phyloP scores from a whole-genome alignment of 352 stramenopile genomes.

The Phytophthora rubi region DNA sequence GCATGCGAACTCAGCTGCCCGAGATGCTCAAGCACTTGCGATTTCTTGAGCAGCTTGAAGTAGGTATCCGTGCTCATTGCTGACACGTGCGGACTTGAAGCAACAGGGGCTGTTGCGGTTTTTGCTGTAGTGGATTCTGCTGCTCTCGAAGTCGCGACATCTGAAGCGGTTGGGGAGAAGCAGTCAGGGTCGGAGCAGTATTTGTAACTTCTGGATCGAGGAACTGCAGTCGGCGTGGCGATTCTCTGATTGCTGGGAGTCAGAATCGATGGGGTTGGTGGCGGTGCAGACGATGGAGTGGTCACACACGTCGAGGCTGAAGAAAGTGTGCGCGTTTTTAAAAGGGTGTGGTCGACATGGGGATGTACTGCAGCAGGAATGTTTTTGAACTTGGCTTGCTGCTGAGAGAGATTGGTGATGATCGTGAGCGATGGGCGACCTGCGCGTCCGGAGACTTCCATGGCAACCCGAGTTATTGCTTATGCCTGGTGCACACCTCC shows the following conservation, averaged over 20 bases:
- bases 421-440: constrained; percentile 28
- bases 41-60: constrained; percentile 75
- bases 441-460: constrained; percentile 21
- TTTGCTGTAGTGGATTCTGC: constrained; percentile 2
- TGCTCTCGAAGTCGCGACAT: constrained; percentile 7
- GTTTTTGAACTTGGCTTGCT: constrained; percentile 16
- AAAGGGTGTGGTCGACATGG: background rate
- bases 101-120: constrained; percentile 9
- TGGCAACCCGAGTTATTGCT: constrained; percentile 5
- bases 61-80: constrained; percentile 65
- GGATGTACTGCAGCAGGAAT: constrained; percentile 8
- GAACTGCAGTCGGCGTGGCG: constrained; percentile 4
- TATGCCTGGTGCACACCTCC: too few relatives aligned
- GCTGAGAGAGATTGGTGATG: constrained; percentile 25
- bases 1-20: constrained; percentile 49
- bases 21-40: constrained; percentile 64
- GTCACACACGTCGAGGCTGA: constrained; percentile 18
- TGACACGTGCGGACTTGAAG: constrained; percentile 11
- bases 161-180: constrained; percentile 20
- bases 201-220: constrained; percentile 35
- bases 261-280: constrained; percentile 13
- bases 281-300: constrained; percentile 10
- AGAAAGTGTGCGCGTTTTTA: constrained; percentile 24
- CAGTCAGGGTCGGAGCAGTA: constrained; percentile 47
- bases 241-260: constrained; percentile 16